Evolutionary conservation across 352 stramenopile genomes (phyloP).

Genomic region (Pythium coloratum): DNA sequence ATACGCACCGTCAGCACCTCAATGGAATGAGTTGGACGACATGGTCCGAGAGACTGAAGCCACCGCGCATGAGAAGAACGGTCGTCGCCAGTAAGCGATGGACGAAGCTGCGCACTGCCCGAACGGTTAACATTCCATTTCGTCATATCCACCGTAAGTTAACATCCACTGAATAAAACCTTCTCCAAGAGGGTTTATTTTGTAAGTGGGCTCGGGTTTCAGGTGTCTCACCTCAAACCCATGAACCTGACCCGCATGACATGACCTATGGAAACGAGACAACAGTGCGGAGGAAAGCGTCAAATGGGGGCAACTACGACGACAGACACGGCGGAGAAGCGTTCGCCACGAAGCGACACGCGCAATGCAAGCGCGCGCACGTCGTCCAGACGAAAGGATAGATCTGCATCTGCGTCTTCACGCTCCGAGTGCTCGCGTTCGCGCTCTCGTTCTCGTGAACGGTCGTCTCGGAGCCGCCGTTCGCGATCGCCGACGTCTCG

Average conservation of each 20-base stretch:
- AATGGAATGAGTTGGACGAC: neutral
- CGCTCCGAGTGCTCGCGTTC: slow-evolving; percentile 20
- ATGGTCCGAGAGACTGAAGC: neutral
- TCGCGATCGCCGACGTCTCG: slow-evolving; percentile 10
- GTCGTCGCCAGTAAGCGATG: neutral
- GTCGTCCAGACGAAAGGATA: slow-evolving; percentile 12
- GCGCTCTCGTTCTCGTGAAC: slow-evolving; percentile 26
- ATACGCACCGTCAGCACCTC: neutral
- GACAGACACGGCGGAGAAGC: neutral
- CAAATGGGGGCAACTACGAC: neutral
- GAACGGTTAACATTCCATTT: too few relatives aligned
- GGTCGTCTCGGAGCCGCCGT: slow-evolving; percentile 11
- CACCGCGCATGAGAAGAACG: neutral
- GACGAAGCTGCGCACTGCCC: too few relatives aligned
- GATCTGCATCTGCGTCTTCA: slow-evolving; percentile 21
- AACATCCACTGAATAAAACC: too few relatives aligned
- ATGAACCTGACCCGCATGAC: too few relatives aligned
- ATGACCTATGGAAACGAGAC: too few relatives aligned
- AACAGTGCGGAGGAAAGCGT: too few relatives aligned
- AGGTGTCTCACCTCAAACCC: too few relatives aligned
- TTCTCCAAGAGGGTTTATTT: too few relatives aligned
- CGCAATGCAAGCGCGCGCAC: slow-evolving; percentile 6
- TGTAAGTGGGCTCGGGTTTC: too few relatives aligned
- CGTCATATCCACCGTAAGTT: too few relatives aligned
- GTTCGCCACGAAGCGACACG: slow-evolving; percentile 3